These are phyloP conservation scores for Gynochthodes officinalis DNA, from an alignment of 257 asterid genomes.

Conservation along the genomic window DNA sequence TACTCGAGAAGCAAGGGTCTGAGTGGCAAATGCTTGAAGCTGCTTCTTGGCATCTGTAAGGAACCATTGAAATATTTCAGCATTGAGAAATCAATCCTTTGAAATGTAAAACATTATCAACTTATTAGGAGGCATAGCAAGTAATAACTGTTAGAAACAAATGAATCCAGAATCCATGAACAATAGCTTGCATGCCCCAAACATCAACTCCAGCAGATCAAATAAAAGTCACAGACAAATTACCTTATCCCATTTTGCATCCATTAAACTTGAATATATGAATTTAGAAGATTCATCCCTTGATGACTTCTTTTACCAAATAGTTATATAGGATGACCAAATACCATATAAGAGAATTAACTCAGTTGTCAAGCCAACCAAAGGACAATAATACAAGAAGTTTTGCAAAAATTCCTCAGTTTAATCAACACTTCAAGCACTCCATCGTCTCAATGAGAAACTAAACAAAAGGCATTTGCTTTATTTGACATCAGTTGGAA, in stretches of 20 bases:
- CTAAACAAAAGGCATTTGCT: neutral
- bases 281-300: neutral
- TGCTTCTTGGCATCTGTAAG: constrained; percentile 94
- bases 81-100: neutral
- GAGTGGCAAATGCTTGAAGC: constrained; percentile 91
- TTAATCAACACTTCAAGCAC: neutral
- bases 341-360: neutral
- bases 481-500: neutral
- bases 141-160: neutral
- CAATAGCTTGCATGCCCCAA: neutral
- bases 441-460: neutral
- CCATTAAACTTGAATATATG: neutral
- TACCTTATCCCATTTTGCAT: neutral
- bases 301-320: neutral
- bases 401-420: neutral
- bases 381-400: neutral
- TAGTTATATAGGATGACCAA: neutral
- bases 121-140: neutral
- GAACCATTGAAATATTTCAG: neutral
- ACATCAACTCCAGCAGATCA: neutral
- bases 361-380: neutral
- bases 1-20: constrained; percentile 83
- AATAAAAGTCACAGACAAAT: neutral
- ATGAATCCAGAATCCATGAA: neutral
- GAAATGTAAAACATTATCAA: neutral